Base-by-base conservation (phyloP, 305 asterid species). In the Fraxinus sp. region DNA sequence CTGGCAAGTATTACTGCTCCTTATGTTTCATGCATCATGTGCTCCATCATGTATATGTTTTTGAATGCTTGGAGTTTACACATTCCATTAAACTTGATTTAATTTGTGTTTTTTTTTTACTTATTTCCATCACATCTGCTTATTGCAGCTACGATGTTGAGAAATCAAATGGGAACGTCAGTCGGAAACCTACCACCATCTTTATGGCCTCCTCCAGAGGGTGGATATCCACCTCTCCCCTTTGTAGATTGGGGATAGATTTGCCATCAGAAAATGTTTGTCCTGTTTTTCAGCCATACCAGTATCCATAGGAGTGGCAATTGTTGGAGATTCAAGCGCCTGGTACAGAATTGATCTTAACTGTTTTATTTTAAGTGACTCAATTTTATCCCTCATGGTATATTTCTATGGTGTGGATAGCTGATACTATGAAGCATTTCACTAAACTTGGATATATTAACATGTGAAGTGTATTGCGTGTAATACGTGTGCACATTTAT, bases 161-260 rank as follows among this genome's bases (percentile, higher is more conserved):
- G 91, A 83, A 88, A 88, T 82, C 93, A 86, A 80, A 77, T 89
- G 84, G 96, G 95, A 79, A 66, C 88, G 81, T 87, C 94, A n/a
- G 77, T 88, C 77, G 87, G 94, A 77, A 93, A 90, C 84, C 89
- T 95, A 59, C 98, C 98, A 84, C 97, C 99, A 43, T 96, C 98
- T 0, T 79, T 95, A 78, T 92, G 92, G 93, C 99, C 98, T 82
- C 98, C 98, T 55, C 98, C 98, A 5, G 97, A 92, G 77, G 91
- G 96, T 78, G 99, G 98, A 83, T 91, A 92, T 87, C 96, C 92
- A 55, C 91, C 91, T 83, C 87, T 90, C 57, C 97, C 98, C 18
- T 93, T 90, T 81, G 81, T 95, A 30, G 97, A 96, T 39, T 95
- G 98, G 99, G 97, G 98, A 89, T 96, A 94, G 90, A 79, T 75